Percentiles rank a stretch among this genome's conserved stretches.
phyloP scores from a whole-genome alignment of 2,329 filamentous ascomycete species.

The Herpomyces periplanetae region DNA sequence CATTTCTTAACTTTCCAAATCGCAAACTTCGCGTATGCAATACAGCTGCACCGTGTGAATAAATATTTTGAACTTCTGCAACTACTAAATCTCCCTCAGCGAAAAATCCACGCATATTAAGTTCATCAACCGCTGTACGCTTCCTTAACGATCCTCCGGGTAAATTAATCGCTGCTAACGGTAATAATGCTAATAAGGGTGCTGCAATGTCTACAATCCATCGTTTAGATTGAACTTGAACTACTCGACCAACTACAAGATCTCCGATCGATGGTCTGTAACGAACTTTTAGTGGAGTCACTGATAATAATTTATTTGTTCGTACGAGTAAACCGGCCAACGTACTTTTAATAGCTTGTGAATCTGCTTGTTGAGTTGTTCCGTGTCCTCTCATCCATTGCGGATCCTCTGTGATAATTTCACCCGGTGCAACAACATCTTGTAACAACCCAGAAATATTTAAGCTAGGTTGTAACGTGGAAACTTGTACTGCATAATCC shows the following conservation, averaged over 20 bases:
- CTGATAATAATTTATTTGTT: slow-evolving; percentile 83
- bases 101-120: slow-evolving; percentile 93
- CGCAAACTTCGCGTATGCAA: slow-evolving; percentile 65
- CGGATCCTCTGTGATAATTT: slow-evolving; percentile 52
- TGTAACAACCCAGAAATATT: too few species aligned
- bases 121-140: slow-evolving; percentile 70
- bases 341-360: slow-evolving; percentile 32
- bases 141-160: slow-evolving; percentile 69
- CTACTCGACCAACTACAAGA: slow-evolving; percentile 63
- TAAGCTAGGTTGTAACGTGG: too few species aligned
- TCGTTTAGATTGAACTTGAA: slow-evolving; percentile 62
- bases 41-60: slow-evolving; percentile 44
- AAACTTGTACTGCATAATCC: too few species aligned
- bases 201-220: slow-evolving; percentile 88
- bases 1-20: slow-evolving; percentile 83
- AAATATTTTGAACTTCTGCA: slow-evolving; percentile 67
- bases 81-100: slow-evolving; percentile 72
- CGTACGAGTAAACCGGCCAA: slow-evolving; percentile 62
- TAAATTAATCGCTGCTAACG: slow-evolving; percentile 63
- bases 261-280: slow-evolving; percentile 92
- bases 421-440: slow-evolving; percentile 69
- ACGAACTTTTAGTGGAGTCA: slow-evolving; percentile 53
- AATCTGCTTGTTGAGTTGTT: background rate
- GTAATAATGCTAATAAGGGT: slow-evolving; percentile 43
- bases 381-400: slow-evolving; percentile 52